phyloP scores from a whole-genome alignment of 1,284 basidiomycete species.

The Irpex lacteus region DNA sequence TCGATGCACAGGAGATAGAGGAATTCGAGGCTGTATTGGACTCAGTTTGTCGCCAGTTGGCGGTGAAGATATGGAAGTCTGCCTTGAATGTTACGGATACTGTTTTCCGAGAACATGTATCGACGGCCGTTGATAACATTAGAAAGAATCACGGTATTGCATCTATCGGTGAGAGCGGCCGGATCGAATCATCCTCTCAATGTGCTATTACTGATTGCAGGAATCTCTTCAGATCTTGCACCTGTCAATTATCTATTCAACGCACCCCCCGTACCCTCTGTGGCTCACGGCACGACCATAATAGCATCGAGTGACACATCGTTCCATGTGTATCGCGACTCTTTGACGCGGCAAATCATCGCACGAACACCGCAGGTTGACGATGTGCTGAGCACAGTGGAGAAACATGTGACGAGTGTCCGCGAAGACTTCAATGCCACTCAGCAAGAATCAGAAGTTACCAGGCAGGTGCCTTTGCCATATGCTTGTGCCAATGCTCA shows the following conservation, averaged over 20 bases:
- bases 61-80: slow-evolving; percentile 54
- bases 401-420: slow-evolving; percentile 51
- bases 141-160: not conserved
- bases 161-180: not conserved
- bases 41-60: slow-evolving; percentile 46
- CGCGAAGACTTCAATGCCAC: slow-evolving; percentile 56
- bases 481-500: not conserved
- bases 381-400: slow-evolving; percentile 52
- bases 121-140: slow-evolving; percentile 22
- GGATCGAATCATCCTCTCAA: not conserved
- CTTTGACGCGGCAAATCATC: slow-evolving; percentile 54
- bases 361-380: slow-evolving; percentile 61
- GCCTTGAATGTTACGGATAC: slow-evolving; percentile 41
- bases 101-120: slow-evolving; percentile 43
- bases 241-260: slow-evolving; percentile 52
- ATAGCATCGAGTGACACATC: slow-evolving; percentile 38
- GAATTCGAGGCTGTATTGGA: slow-evolving; percentile 46
- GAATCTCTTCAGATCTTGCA: slow-evolving; percentile 39
- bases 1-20: slow-evolving; percentile 42
- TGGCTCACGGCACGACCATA: slow-evolving; percentile 31
- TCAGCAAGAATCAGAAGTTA: slow-evolving; percentile 33
- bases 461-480: slow-evolving; percentile 30
- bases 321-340: slow-evolving; percentile 55
- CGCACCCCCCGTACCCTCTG: slow-evolving; percentile 44
- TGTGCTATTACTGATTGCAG: not conserved